These are phyloP conservation scores for Verticillium longisporum DNA, from an alignment of 2,329 filamentous ascomycete genomes.

Conservation along the genomic window DNA sequence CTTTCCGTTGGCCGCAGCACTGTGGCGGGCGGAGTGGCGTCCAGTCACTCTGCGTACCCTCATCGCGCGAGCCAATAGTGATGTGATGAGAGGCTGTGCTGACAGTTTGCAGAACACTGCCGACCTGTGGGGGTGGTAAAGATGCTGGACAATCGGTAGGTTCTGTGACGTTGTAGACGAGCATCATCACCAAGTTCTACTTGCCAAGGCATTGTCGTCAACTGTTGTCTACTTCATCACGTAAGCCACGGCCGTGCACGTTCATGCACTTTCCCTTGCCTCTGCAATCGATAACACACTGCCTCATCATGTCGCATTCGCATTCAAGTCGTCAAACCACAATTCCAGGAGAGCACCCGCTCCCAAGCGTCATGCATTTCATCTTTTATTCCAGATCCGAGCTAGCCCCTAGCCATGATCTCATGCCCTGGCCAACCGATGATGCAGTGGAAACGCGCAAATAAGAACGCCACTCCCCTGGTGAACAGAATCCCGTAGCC, in stretches of 20 bases:
- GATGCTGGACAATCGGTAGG: no score
- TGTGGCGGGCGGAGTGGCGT: neutral
- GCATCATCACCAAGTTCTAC: no score
- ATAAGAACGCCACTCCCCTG: conserved; percentile 10
- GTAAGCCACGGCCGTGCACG: neutral
- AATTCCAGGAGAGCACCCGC: neutral
- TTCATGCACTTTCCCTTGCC: neutral
- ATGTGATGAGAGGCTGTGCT: neutral
- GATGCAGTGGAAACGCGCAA: conserved; percentile 15
- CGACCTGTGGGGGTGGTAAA: neutral
- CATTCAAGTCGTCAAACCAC: neutral
- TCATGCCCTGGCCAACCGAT: conserved; percentile 31
- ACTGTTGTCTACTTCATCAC: neutral
- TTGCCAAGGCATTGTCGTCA: no score
- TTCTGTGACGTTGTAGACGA: no score
- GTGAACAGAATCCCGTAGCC: conserved; percentile 3
- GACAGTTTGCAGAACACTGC: neutral
- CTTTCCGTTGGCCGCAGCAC: neutral
- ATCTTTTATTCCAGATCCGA: conserved; percentile 28
- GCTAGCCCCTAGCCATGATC: conserved; percentile 29
- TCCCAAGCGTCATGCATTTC: conserved; percentile 2
- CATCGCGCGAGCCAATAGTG: neutral
- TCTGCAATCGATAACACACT: neutral
- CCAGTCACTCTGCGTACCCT: neutral
- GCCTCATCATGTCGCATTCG: neutral